Base-by-base conservation (phyloP, 2,329 filamentous ascomycete species). In the Aspergillus piperis region DNA sequence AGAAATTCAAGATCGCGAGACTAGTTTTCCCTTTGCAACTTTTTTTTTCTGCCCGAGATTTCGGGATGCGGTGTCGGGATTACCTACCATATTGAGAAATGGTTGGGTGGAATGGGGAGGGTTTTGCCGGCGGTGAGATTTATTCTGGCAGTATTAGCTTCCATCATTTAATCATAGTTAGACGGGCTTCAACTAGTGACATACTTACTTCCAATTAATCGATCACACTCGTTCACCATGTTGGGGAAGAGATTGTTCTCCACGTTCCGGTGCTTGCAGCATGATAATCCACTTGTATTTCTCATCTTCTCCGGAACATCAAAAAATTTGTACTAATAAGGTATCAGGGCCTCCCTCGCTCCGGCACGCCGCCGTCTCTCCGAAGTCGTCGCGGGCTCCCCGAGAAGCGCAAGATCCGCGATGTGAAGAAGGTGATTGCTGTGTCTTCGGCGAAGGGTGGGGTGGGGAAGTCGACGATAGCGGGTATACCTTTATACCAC, bases 361-460 rank as follows among this genome's bases (percentile, higher is more conserved):
- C 90, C 19, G 92, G 89, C 32, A 84, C 82, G 51, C 84, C 86
- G 53, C 86, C 86, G 10, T 81, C 84, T 58, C 84, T 93, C 61
- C 89, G 88, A 32, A 88, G 90, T 41, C 90, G 91, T 78, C 87
- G 91, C 56, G 91, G 91, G 23, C 83, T 96, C 10, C 94, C 95
- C 0, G 86, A 92, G 68, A 88, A 90, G 70, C 86, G 91, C 65
- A 88, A 86, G 68, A 96, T 99, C 67, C 84, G 85, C 25, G 88
- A 93, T 73, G 94, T 99, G 23, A 85, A 87, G 66, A 96, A 96
- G 74, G 88, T 97, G n/a, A 86, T 99, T 61, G 92, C 93, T n/a
- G 91, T 99, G 13, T 96, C 92, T 3, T 98, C 93, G 1, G 95
- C 95, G 13, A 99, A 99, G 73, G 95, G 95, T 2, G 95, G 95